Conservation (phyloP, 371 early-diverging fungal genomes). For the Umbelopsis sp. region DNA sequence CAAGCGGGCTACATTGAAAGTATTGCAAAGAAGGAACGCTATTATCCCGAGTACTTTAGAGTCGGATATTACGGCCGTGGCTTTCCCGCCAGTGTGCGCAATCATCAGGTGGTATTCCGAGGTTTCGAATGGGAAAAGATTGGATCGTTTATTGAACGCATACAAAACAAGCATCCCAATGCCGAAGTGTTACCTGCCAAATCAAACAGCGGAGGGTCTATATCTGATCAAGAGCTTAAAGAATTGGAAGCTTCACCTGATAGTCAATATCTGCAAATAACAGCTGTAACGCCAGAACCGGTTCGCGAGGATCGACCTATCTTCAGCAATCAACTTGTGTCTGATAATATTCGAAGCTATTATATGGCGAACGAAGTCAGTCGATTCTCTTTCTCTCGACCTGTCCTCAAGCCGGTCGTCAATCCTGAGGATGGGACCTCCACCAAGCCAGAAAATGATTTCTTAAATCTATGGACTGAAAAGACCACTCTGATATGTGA, state of each 20-base stretch:
- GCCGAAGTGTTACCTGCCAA: conserved; percentile 60
- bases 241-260: conserved; percentile 50
- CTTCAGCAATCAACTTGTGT: conserved; percentile 40
- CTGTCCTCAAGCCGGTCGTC: conserved; percentile 35
- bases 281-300: conserved; percentile 68
- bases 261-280: conserved; percentile 73
- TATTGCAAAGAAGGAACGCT: conserved; percentile 67
- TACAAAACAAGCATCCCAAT: conserved; percentile 70
- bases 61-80: conserved; percentile 79
- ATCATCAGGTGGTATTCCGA: conserved; percentile 75
- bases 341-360: conserved; percentile 58
- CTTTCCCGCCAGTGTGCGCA: conserved; percentile 60
- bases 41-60: conserved; percentile 73
- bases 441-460: conserved; percentile 58
- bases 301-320: conserved; percentile 33
- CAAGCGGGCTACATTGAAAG: conserved; percentile 62
- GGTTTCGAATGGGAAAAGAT: conserved; percentile 79
- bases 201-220: conserved; percentile 24
- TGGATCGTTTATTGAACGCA: conserved; percentile 73
- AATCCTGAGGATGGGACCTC: conserved; percentile 27
- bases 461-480: conserved; percentile 80
- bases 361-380: conserved; percentile 68
- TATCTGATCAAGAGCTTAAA: conserved; percentile 55
- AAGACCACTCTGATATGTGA: conserved; percentile 69
- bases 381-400: conserved; percentile 69